These are phyloP conservation scores for Kwoniella sp. DNA, from an alignment of 768 basidiomycete genomes.

Conservation along the genomic window DNA sequence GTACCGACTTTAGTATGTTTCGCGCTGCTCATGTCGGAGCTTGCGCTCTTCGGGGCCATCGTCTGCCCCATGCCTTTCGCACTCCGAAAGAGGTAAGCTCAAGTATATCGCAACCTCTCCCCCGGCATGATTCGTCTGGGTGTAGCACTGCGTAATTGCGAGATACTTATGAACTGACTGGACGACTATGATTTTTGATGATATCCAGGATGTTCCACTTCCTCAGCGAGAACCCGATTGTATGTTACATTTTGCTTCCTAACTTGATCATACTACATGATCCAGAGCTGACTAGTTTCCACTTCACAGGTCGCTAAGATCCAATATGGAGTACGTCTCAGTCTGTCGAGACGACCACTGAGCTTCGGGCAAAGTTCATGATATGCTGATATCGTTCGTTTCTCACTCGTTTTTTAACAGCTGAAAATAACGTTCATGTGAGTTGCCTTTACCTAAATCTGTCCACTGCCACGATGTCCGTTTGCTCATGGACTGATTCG, in stretches of 20 bases:
- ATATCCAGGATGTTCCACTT: constrained; percentile 50
- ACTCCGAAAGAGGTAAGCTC: constrained; percentile 59
- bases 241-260: no score
- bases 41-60: constrained; percentile 52
- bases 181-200: not conserved
- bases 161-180: not conserved
- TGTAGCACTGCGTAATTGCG: no score
- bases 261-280: constrained; percentile 64
- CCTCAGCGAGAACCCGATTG: constrained; percentile 65
- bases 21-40: constrained; percentile 70
- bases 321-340: constrained; percentile 67
- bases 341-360: not conserved
- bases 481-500: constrained; percentile 3
- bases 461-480: no score
- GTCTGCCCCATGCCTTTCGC: constrained; percentile 74
- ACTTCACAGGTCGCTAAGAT: constrained; percentile 70
- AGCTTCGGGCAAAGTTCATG: no score
- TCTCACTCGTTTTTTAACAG: constrained; percentile 11
- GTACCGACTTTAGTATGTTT: constrained; percentile 63
- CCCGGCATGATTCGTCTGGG: no score
- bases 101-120: no score
- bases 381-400: no score
- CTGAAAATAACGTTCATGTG: constrained; percentile 94
- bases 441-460: no score
- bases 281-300: not conserved